phyloP scores from a whole-genome alignment of 2,329 filamentous ascomycete genomes.

The Sporothrix pseudoabietina region DNA sequence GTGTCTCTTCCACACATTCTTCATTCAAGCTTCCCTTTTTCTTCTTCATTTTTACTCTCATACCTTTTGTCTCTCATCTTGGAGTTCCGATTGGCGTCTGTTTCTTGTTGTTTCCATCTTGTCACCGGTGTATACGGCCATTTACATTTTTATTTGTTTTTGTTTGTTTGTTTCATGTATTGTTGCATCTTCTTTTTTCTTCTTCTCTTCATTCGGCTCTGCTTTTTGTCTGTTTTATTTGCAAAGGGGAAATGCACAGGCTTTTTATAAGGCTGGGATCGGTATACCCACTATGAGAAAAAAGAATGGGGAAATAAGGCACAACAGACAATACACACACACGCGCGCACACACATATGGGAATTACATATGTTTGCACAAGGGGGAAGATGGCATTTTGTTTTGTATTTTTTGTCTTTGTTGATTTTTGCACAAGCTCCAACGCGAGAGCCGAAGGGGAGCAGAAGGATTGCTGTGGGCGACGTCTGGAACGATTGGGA shows the following conservation, averaged over 20 bases:
- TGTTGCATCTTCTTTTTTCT: not conserved
- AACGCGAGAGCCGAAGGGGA: not conserved
- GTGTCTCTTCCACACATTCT: not conserved
- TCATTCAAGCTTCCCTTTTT: not conserved
- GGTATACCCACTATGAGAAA: not conserved
- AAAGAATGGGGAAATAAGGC: not conserved
- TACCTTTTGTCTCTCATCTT: slow-evolving; percentile 2
- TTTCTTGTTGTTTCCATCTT: not conserved
- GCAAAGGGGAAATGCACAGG: not conserved
- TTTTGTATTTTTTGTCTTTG: not conserved
- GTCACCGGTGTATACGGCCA: not conserved
- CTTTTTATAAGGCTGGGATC: not conserved
- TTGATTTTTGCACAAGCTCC: not conserved
- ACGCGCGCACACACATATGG: not conserved
- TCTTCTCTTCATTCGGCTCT: not conserved
- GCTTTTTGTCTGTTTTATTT: not conserved
- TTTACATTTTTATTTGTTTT: slow-evolving; percentile 1
- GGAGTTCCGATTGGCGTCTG: slow-evolving; percentile 6
- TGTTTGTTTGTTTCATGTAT: not conserved
- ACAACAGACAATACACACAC: not conserved
- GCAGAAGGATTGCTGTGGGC: not conserved
- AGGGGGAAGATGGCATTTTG: not conserved
- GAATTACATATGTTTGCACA: not conserved
- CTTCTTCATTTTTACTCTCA: not conserved
- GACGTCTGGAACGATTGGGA: not conserved